These are phyloP conservation scores for Boletus sp. DNA, from an alignment of 768 basidiomycete species.

Conservation along the genomic window DNA sequence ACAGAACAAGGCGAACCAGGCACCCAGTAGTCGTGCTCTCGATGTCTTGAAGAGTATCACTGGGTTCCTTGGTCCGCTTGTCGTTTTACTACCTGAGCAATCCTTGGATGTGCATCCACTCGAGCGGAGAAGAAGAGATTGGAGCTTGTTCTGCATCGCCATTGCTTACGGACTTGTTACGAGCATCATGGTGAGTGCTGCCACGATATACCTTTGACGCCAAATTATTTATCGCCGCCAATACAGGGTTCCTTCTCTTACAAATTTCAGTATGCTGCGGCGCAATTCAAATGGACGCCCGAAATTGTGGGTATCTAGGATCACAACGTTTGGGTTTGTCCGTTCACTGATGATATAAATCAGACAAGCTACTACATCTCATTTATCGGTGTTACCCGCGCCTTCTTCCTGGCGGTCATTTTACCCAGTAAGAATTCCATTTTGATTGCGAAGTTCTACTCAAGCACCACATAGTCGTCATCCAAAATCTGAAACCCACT, in stretches of 20 bases:
- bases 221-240: not conserved
- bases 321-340: not conserved
- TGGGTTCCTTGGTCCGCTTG: slow-evolving; percentile 68
- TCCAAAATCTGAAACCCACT: slow-evolving; percentile 51
- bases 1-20: slow-evolving; percentile 9
- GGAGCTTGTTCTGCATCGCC: slow-evolving; percentile 60
- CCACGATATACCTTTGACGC: not conserved
- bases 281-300: slow-evolving; percentile 62
- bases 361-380: slow-evolving; percentile 77
- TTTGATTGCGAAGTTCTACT: not conserved
- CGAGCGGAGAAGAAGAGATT: slow-evolving; percentile 48
- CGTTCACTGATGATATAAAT: not conserved
- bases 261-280: slow-evolving; percentile 63
- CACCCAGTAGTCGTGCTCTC: not conserved
- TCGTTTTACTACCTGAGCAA: slow-evolving; percentile 52
- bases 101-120: slow-evolving; percentile 35
- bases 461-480: slow-evolving; percentile 39
- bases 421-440: slow-evolving; percentile 53
- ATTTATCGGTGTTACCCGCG: slow-evolving; percentile 49
- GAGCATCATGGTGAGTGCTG: slow-evolving; percentile 43
- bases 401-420: slow-evolving; percentile 50
- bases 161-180: slow-evolving; percentile 46
- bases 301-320: slow-evolving; percentile 46
- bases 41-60: slow-evolving; percentile 42
- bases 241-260: slow-evolving; percentile 52